phyloP scores from a whole-genome alignment of 768 basidiomycete species.

The Mycena polygramma region DNA sequence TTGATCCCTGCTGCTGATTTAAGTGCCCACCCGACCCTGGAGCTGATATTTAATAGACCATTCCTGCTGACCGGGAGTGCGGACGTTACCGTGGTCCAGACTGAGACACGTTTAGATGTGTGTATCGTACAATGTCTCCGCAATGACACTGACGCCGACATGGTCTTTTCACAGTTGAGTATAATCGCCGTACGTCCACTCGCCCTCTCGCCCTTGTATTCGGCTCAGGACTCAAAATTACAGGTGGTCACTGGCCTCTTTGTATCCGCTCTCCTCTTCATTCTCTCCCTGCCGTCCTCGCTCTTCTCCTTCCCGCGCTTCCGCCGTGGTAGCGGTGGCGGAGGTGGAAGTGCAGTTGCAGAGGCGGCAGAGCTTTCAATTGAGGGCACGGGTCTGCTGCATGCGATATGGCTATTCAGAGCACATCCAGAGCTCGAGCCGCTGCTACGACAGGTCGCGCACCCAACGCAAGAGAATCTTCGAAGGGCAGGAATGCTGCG shows the following conservation, averaged over 20 bases:
- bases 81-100: not conserved
- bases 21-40: not conserved
- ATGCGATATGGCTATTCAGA: not conserved
- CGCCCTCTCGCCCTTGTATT: not conserved
- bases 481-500: not conserved
- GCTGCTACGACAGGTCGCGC: slow-evolving; percentile 1
- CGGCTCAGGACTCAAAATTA: not conserved
- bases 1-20: not conserved
- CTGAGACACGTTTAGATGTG: slow-evolving; percentile 2
- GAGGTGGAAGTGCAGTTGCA: no score
- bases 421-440: not conserved
- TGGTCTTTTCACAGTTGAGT: slow-evolving; percentile 15
- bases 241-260: not conserved
- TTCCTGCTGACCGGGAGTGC: not conserved
- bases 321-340: not conserved
- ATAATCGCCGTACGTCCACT: slow-evolving; percentile 5
- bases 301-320: no score
- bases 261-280: not conserved
- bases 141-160: not conserved
- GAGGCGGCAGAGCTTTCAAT: not conserved
- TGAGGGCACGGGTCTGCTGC: not conserved
- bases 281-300: slow-evolving; percentile 11
- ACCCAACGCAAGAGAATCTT: not conserved
- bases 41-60: not conserved
- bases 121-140: not conserved